Conservation (phyloP, 805 yeast species). For the Pichia eremophila region DNA sequence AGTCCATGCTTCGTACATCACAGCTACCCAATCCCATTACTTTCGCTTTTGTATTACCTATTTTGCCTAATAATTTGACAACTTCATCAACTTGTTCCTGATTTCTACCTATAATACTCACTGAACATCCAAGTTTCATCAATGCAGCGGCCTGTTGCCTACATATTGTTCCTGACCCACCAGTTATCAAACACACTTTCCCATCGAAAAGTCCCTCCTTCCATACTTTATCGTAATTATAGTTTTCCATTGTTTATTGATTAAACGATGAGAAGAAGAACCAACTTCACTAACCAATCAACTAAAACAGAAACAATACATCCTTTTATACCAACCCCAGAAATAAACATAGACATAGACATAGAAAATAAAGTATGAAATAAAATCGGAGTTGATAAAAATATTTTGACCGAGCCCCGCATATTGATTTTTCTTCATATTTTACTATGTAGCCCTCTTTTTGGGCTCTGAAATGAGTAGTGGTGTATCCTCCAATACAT, state of each 20-base stretch:
- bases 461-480: neutral
- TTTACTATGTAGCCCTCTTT: neutral
- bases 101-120: slow-evolving; percentile 78
- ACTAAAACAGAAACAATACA: no score
- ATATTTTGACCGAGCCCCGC: neutral
- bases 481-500: neutral
- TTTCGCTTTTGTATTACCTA: slow-evolving; percentile 23
- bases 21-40: slow-evolving; percentile 65
- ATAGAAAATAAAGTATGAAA: no score
- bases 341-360: no score
- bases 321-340: no score
- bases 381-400: no score
- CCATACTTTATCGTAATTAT: slow-evolving; percentile 17
- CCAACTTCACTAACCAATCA: no score
- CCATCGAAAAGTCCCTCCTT: slow-evolving; percentile 66
- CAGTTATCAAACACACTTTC: slow-evolving; percentile 85
- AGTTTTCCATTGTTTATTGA: slow-evolving; percentile 1
- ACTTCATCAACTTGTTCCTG: slow-evolving; percentile 53
- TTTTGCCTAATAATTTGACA: slow-evolving; percentile 65
- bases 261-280: no score
- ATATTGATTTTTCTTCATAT: neutral
- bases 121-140: slow-evolving; percentile 76
- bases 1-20: slow-evolving; percentile 67
- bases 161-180: slow-evolving; percentile 96
- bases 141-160: slow-evolving; percentile 82